Evolutionary conservation across 2,329 filamentous ascomycete genomes (phyloP).

Genomic region (Aspergillus pseudotamarii): DNA sequence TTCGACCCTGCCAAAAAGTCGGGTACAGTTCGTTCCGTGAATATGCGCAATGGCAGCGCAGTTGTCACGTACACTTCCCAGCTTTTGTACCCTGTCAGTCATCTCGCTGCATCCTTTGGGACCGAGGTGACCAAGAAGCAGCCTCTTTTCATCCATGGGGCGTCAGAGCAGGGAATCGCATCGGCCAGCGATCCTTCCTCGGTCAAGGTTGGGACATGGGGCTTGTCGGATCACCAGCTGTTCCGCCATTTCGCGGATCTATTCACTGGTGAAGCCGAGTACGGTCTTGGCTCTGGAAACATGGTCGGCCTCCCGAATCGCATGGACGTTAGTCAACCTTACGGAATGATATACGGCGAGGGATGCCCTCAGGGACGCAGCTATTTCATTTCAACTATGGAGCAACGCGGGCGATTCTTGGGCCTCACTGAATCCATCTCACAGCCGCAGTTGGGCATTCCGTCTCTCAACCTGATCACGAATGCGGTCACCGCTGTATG

Average conservation of each 20-base stretch:
- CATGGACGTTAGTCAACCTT: slow-evolving; percentile 87
- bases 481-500: slow-evolving; percentile 80
- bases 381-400: slow-evolving; percentile 74
- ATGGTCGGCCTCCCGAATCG: slow-evolving; percentile 76
- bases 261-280: slow-evolving; percentile 72
- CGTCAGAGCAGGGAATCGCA: slow-evolving; percentile 75
- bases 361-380: slow-evolving; percentile 80
- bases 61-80: slow-evolving; percentile 86
- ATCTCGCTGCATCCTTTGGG: slow-evolving; percentile 76
- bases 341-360: slow-evolving; percentile 82
- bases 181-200: slow-evolving; percentile 77
- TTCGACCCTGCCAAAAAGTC: slow-evolving; percentile 56
- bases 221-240: slow-evolving; percentile 71
- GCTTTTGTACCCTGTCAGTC: slow-evolving; percentile 75
- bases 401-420: slow-evolving; percentile 77
- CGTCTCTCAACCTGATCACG: slow-evolving; percentile 68
- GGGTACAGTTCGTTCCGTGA: slow-evolving; percentile 55
- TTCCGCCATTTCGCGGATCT: slow-evolving; percentile 79
- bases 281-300: slow-evolving; percentile 77
- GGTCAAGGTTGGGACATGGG: slow-evolving; percentile 80
- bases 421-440: slow-evolving; percentile 62
- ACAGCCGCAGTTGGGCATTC: slow-evolving; percentile 71
- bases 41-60: slow-evolving; percentile 69
- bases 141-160: slow-evolving; percentile 80
- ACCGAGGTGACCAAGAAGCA: slow-evolving; percentile 68